Evolutionary conservation across 352 stramenopile species (phyloP), one percentile per base, ranked within the genome.

Genomic region (Phytophthora pistaciae): DNA sequence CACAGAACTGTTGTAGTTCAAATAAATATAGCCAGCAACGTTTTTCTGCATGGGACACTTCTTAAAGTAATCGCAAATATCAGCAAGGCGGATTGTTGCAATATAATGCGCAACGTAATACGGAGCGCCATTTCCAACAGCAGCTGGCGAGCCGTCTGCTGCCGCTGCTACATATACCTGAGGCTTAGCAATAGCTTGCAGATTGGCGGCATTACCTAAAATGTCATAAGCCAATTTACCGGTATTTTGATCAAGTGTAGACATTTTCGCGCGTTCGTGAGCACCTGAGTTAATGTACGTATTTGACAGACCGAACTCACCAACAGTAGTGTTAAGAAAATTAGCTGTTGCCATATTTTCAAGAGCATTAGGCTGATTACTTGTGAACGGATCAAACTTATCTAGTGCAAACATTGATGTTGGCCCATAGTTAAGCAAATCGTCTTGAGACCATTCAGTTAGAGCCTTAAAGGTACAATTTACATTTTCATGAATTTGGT

Each of bases 1-100:
- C n/a, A n/a, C n/a, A 38, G 59, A 58, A 31, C 59, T 66, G n/a
- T 62, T 68, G 52, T 68, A 68, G 36, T 68, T 68, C 21, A 60
- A 20, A 11, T 68, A 68, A 25, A 68, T 68, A 25, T 56, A 68
- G 3, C 61, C 61, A 0, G 7, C 3, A 1, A 55, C 46, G 21
- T 68, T 68, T 42, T 68, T 68, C 11, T 56, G 38, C 61, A 68
- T 68, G 7, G 62, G 62, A 18, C 40, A 63, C 16, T 68, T 63
- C 42, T 68, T 68, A 14, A 68, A 68, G 21, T 57, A 68, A 16
- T 68, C 62, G 16, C 42, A 40, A 53, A 68, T 62, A 50, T 63
- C 62, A 8, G 11, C 10, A 5, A 68, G 33, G 2, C 56, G 57
- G 1, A 62, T 62, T 1, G 36, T 56, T 10, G 62, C 62, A 5